Base-by-base conservation (phyloP, 257 asterid species). In the Gardenia jasminoides region DNA sequence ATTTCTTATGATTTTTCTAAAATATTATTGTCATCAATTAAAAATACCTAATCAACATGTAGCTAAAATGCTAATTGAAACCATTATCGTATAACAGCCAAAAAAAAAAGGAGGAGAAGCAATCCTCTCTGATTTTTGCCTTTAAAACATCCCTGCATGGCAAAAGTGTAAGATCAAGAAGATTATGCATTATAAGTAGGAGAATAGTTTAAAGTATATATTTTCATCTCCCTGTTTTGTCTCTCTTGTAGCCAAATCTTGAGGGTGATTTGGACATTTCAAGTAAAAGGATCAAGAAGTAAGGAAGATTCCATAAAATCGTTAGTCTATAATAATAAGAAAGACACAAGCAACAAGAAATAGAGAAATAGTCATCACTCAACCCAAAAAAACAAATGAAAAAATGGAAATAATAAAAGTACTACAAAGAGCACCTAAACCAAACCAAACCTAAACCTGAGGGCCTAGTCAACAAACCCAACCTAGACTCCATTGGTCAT, bases 381-480 rank as follows among this genome's bases (percentile, higher is more conserved):
- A 67, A 17, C 66, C 73, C 36, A 2, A 3, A 26, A 62, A 26
- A 10, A 28, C 28, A 24, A 28, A 70, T 2, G 22, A 7, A 36
- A 7, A 31, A 15, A 75, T 28, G 20, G 22, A 64, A 72, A 33
- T 4, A 0, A 17, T 3, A 66, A 15, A 52, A 46, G 31, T 6
- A 7, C 5, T 15, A 52, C n/a, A 6, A 36, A 50, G 39, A 20
- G 22, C 12, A n/a, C 17, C 67, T 0, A 74, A 54, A 61, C 50
- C 24, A 43, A 67, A 82, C 73, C 78, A 73, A 62, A 83, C 82
- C 82, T 36, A 80, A 77, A 80, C 67, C 79, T 10, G 31, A 81
- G 72, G 82, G 72, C 61, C 65, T 67, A 20, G 84, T 76, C 78
- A 76, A 76, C 82, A 79, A 77, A 78, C 58, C 79, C 79, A 83